These are phyloP conservation scores for Phoma sp. DNA, from an alignment of 2,329 filamentous ascomycete species.

Conservation along the genomic window DNA sequence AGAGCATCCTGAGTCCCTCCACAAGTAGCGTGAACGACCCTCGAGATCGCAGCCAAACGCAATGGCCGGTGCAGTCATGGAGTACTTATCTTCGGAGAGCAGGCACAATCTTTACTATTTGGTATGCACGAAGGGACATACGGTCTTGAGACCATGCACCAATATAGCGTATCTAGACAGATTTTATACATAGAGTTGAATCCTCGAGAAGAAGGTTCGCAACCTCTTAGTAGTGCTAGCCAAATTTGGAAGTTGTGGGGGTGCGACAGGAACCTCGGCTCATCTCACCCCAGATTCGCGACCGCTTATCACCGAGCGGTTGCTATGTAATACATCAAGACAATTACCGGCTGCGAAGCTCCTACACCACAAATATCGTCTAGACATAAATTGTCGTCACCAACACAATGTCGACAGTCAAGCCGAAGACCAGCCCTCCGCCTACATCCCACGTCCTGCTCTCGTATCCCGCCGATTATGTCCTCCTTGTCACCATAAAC, in stretches of 20 bases:
- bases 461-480: slow-evolving; percentile 56
- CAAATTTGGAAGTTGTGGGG: neutral
- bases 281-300: slow-evolving; percentile 8
- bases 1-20: no score
- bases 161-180: no score
- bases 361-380: neutral
- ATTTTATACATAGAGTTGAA: no score
- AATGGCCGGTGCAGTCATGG: no score
- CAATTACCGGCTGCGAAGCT: neutral
- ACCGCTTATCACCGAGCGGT: slow-evolving; percentile 6
- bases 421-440: slow-evolving; percentile 40
- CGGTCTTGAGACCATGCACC: no score
- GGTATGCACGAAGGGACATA: no score
- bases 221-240: neutral
- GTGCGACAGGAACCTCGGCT: slow-evolving; percentile 12
- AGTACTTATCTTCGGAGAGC: no score
- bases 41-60: no score
- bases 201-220: no score
- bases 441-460: slow-evolving; percentile 48
- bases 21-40: no score
- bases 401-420: slow-evolving; percentile 35
- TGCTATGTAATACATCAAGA: slow-evolving; percentile 13
- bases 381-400: no score
- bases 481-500: slow-evolving; percentile 63
- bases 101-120: no score